A percentile compares a stretch with the other conserved stretches of the same genome.
These are phyloP conservation scores for Podaxis carcinomalis DNA, from an alignment of 768 basidiomycete species.

Conservation along the genomic window DNA sequence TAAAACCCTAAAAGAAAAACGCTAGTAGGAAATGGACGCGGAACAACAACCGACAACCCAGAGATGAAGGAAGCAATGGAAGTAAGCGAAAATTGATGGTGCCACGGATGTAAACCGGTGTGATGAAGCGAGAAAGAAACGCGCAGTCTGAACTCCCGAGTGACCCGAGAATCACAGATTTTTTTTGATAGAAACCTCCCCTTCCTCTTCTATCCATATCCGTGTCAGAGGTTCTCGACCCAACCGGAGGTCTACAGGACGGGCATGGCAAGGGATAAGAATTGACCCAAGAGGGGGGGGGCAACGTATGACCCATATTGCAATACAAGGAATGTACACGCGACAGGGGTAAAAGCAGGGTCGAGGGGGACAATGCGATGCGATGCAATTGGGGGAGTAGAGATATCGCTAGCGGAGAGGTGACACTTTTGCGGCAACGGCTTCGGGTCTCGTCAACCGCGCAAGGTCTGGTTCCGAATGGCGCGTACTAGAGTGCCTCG, in stretches of 20 bases:
- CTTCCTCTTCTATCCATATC: neutral
- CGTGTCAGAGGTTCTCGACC: neutral
- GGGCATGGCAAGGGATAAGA: neutral
- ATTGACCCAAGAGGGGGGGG: neutral
- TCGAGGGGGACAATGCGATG: neutral
- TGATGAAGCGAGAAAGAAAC: neutral
- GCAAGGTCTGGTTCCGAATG: neutral
- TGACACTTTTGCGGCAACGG: neutral
- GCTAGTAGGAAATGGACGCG: neutral
- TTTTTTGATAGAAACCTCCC: neutral
- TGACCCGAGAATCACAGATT: neutral
- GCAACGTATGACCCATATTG: neutral
- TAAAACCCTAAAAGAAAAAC: constrained; percentile 1
- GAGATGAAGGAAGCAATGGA: neutral
- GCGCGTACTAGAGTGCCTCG: neutral
- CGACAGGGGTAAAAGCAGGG: neutral
- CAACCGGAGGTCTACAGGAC: neutral
- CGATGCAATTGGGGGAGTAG: too few relatives aligned
- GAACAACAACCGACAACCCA: neutral
- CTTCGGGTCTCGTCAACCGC: neutral
- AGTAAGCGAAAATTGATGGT: neutral
- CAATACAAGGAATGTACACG: neutral
- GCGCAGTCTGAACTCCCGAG: neutral
- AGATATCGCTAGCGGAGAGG: neutral
- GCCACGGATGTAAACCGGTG: neutral